phyloP scores from a whole-genome alignment of 345 rosid genomes.

The Salix purpurea region DNA sequence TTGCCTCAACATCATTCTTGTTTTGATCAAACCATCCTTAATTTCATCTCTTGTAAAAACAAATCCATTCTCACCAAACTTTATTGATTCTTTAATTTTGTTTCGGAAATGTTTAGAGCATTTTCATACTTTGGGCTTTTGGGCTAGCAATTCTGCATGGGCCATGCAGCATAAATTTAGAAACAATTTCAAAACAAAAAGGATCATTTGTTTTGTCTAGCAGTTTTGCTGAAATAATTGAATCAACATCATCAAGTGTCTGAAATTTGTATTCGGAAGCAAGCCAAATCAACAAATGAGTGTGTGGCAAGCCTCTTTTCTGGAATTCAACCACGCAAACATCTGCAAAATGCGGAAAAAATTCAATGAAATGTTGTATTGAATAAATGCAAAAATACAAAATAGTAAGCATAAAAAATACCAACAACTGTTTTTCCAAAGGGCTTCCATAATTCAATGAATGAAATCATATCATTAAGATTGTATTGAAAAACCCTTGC shows the following conservation, averaged over 20 bases:
- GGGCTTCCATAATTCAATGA: too few species aligned
- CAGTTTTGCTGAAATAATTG: too few species aligned
- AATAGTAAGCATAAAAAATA: background rate
- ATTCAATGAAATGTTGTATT: too few species aligned
- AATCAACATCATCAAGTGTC: background rate
- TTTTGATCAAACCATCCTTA: too few species aligned
- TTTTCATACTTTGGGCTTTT: too few species aligned
- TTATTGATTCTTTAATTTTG: background rate
- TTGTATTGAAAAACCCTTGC: background rate
- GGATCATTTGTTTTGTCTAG: too few species aligned
- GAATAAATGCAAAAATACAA: background rate
- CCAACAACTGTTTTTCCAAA: background rate
- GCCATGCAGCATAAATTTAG: too few species aligned
- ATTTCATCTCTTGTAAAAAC: background rate
- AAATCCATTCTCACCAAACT: background rate
- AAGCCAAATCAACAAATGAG: background rate
- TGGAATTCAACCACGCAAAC: background rate
- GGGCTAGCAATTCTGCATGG: too few species aligned
- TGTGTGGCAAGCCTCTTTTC: background rate
- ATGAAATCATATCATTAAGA: background rate
- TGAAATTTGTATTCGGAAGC: fast-evolving
- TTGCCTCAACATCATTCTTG: too few species aligned
- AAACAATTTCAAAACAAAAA: too few species aligned
- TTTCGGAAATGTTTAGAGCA: too few species aligned
- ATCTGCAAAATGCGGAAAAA: background rate